Evolutionary conservation across 495 filamentous ascomycete species (phyloP).

Genomic region (Glutinoglossum americanum): DNA sequence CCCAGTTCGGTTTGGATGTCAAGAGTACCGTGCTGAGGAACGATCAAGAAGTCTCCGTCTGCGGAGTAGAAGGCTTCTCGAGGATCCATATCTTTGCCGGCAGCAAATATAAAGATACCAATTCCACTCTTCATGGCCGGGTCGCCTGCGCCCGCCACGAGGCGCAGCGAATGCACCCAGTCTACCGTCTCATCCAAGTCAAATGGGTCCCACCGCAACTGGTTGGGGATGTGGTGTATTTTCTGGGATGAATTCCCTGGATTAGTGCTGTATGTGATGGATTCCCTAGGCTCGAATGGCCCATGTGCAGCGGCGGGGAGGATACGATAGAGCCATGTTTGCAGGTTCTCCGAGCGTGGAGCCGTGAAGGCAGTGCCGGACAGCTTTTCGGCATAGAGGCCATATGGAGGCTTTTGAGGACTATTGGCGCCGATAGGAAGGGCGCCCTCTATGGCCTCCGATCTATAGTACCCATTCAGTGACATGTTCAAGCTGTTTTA

Average conservation of each 20-base stretch:
- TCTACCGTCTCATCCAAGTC: conserved; percentile 51
- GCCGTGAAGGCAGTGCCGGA: conserved; percentile 89
- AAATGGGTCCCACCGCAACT: conserved; percentile 83
- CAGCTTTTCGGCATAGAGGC: conserved; percentile 82
- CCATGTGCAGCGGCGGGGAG: conserved; percentile 65
- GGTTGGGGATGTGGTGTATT: conserved; percentile 54
- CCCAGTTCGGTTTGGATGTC: conserved; percentile 79
- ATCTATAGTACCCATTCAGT: conserved; percentile 8
- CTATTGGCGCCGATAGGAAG: conserved; percentile 57
- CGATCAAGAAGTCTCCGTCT: conserved; percentile 75
- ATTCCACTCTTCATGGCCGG: conserved; percentile 61
- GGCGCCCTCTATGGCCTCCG: conserved; percentile 34
- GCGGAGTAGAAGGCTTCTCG: conserved; percentile 69
- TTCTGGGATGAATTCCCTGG: conserved; percentile 23
- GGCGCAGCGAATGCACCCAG: conserved; percentile 56
- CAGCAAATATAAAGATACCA: conserved; percentile 66
- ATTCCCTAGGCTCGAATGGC: conserved; percentile 39
- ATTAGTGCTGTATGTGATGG: conserved; percentile 30
- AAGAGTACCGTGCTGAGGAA: conserved; percentile 61
- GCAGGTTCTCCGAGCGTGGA: conserved; percentile 70
- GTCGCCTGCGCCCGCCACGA: conserved; percentile 67
- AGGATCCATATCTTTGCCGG: conserved; percentile 53
- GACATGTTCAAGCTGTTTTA: background rate
- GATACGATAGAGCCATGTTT: conserved; percentile 88
- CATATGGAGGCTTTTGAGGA: conserved; percentile 66